Evolutionary conservation across 2,329 filamentous ascomycete genomes (phyloP), one percentile per base, ranked within the genome.

Genomic region (Zymoseptoria ardabiliae): DNA sequence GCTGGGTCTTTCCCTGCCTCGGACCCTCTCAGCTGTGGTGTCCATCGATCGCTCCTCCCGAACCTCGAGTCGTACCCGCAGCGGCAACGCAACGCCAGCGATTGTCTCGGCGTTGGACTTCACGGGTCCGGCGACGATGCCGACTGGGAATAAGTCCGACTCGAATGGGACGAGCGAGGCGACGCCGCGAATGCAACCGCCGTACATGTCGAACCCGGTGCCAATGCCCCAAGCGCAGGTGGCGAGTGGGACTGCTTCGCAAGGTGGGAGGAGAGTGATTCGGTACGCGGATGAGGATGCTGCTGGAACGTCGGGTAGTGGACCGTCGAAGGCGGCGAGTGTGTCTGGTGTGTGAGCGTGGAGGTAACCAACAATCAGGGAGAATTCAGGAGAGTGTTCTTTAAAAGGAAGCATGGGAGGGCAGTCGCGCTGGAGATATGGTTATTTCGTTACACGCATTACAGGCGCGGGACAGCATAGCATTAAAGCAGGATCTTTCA

Each of bases 1-100:
- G 69, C 74, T 90, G 56, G 77, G 79, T 1, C 71, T 79, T 65
- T 83, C 86, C 60, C 77, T 89, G 0, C 87, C 87, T 0, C 77
- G 84, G 23, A 88, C 85, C 0, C 72, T 90, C 20, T 53, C 51
- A 1, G 35, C 35, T 2, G 35, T 45, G 2, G 35, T 45, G 6
- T 45, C 35, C 4, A 4, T 45, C 11, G 35, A 45, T n/a, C 35
- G 35, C 35, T 66, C 65, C n/a, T 69, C 69, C 7, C 60, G 58
- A 0, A 69, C 58, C 6, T 57, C 20, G 56, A 61, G 23, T 51
- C 55, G 4, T 50, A 56, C n/a, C 50, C 35, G 35, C 17, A 45
- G 35, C 13, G 35, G 35, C 35, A 45, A 45, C 13, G 35, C 13
- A 17, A 45, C 35, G 35, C 35, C 35, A n/a, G 35, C 35, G 35